phyloP scores from a whole-genome alignment of 2,329 filamentous ascomycete species.

The Gyromitra esculenta region DNA sequence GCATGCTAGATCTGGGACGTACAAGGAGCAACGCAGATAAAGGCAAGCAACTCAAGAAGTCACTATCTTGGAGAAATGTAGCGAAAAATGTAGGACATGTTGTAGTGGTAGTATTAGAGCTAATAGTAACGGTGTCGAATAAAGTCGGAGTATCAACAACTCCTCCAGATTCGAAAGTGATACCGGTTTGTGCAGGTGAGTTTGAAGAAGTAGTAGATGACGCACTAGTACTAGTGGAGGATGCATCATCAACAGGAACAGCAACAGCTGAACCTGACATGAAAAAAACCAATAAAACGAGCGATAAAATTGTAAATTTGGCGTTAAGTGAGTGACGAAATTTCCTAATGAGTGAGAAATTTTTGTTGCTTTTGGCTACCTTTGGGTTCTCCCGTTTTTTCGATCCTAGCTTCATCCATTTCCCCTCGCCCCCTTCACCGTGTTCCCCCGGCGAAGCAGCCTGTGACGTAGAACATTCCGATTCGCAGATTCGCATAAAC shows the following conservation, averaged over 20 bases:
- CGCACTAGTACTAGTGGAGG: slow-evolving; percentile 6
- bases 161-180: not conserved
- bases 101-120: slow-evolving; percentile 65
- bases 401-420: slow-evolving; percentile 20
- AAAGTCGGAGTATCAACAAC: slow-evolving; percentile 36
- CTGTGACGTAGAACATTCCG: slow-evolving; percentile 10
- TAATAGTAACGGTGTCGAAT: slow-evolving; percentile 60
- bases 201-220: slow-evolving; percentile 29
- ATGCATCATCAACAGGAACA: slow-evolving; percentile 27
- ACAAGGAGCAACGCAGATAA: slow-evolving; percentile 85
- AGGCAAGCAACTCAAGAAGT: slow-evolving; percentile 79
- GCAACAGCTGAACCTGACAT: slow-evolving; percentile 32
- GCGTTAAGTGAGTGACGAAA: slow-evolving; percentile 40
- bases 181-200: slow-evolving; percentile 3
- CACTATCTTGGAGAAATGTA: slow-evolving; percentile 71
- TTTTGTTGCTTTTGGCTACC: slow-evolving; percentile 25
- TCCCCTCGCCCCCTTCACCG: not conserved
- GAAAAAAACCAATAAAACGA: slow-evolving; percentile 36
- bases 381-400: slow-evolving; percentile 13
- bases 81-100: slow-evolving; percentile 75
- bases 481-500: slow-evolving; percentile 41
- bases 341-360: slow-evolving; percentile 28
- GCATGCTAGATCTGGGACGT: slow-evolving; percentile 58
- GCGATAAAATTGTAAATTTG: slow-evolving; percentile 46
- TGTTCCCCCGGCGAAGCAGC: slow-evolving; percentile 2